Evolutionary conservation across 78 protist species (phyloP), one percentile per base, ranked within the genome.

Genomic region (Planoprotostelium fungivorum): DNA sequence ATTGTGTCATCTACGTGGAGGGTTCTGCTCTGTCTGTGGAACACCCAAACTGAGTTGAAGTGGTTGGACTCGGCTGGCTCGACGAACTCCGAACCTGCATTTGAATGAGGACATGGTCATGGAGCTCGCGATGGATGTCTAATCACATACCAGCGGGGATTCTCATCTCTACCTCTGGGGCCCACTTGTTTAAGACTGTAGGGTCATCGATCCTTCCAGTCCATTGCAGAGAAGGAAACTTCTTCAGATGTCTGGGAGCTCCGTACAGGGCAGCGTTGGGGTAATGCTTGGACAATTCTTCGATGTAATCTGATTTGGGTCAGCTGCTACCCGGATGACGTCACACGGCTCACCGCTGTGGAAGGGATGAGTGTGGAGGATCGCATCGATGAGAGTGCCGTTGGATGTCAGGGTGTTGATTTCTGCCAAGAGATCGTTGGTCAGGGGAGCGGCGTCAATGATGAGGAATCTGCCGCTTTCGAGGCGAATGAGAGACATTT

Each of bases 331-430:
- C 73, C 5, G 73, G 73, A 16, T 51, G 73, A 16, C 73, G 73
- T 25, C 73, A 16, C 16, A 51, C 5, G 16, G 5, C 73, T 25
- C 31, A 51, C 73, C 73, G 5, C 31, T 51, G 16, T 51, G 73
- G 73, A 51, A 51, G 73, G 73, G 73, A 51, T 51, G 73, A 51
- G 73, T 51, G 73, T 51, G 73, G 73, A 51, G 73, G 73, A 51
- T 51, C 5, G 73, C 73, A 25, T 51, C 73, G 5, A 51, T 51
- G 16, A 25, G 31, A 25, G 73, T 51, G 73, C 73, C 73, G 31
- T 51, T 5, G 31, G 5, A 16, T 25, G 73, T 51, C 5, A 51
- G 73, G 16, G 31, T 16, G 16, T 51, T 51, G 16, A 51, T 51
- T 16, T 51, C 73, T 51, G 73, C 73, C 16, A 51, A 51, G 73